phyloP scores from a whole-genome alignment of 139 green algal species.

The Mesostigma viride region DNA sequence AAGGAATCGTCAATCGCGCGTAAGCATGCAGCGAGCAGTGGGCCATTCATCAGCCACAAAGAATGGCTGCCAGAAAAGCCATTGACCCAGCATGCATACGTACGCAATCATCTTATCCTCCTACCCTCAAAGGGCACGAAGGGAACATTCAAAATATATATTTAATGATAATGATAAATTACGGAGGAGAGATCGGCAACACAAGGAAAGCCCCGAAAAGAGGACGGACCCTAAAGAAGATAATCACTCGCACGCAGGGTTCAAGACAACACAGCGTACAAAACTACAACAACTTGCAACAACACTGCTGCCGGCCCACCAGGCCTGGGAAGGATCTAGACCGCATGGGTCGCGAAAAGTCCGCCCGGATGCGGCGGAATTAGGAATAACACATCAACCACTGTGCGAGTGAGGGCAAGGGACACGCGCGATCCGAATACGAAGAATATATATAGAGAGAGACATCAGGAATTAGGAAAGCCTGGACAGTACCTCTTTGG shows the following conservation, averaged over 20 bases:
- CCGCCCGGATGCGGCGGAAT: neutral
- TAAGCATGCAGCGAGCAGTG: neutral
- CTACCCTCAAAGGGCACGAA: neutral
- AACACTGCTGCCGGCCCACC: too few species aligned
- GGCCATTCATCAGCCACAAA: neutral
- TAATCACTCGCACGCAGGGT: neutral
- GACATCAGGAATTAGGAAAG: too few species aligned
- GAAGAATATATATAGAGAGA: too few species aligned
- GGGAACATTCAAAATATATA: conserved; percentile 9
- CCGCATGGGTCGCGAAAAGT: neutral
- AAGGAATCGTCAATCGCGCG: neutral
- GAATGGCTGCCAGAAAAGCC: neutral
- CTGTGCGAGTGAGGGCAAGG: too few species aligned
- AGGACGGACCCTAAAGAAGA: neutral
- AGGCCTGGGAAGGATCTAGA: too few species aligned
- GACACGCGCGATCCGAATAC: neutral
- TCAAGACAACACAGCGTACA: too few species aligned
- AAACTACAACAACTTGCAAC: too few species aligned
- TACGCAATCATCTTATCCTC: neutral
- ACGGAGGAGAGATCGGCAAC: too few species aligned
- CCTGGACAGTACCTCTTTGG: conserved; percentile 63
- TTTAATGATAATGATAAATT: neutral
- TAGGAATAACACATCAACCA: neutral
- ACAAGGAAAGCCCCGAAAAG: too few species aligned
- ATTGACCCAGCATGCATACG: neutral